Evolutionary conservation across 1,139 yeast genomes (phyloP).

Genomic region (Insectozyma bohioensis): DNA sequence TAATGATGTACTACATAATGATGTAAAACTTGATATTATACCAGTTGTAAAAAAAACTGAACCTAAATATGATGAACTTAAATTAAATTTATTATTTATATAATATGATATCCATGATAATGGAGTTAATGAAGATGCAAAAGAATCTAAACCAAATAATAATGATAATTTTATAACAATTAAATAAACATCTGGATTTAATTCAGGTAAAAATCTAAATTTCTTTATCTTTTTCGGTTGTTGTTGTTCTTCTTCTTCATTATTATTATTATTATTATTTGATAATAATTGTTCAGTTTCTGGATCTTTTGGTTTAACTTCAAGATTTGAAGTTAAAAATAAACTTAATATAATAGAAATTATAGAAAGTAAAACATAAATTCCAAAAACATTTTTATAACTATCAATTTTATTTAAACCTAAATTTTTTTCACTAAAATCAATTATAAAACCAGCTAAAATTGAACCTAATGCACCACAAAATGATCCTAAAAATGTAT

Average conservation of each 20-base stretch:
- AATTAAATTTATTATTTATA: conserved; percentile 34
- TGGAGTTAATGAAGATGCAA: conserved; percentile 46
- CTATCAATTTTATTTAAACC: conserved; percentile 24
- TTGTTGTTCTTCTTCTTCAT: conserved; percentile 7
- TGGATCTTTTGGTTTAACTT: conserved; percentile 13
- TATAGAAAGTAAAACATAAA: conserved; percentile 22
- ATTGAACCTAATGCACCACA: conserved; percentile 40
- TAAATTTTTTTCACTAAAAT: conserved; percentile 18
- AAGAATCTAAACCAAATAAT: conserved; percentile 42
- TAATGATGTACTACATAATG: conserved; percentile 41
- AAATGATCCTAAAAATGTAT: conserved; percentile 37
- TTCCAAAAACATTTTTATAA: conserved; percentile 30
- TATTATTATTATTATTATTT: conserved; percentile 5
- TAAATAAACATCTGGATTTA: conserved; percentile 18
- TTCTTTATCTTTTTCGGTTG: conserved; percentile 4
- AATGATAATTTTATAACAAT: conserved; percentile 35
- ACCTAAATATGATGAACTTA: conserved; percentile 36
- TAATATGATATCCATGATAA: conserved; percentile 46
- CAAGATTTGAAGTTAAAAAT: conserved; percentile 21
- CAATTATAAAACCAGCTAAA: conserved; percentile 30
- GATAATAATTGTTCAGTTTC: conserved; percentile 16
- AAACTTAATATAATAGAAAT: conserved; percentile 20
- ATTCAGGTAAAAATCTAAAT: conserved; percentile 21
- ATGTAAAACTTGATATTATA: conserved; percentile 38
- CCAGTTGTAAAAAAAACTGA: conserved; percentile 40